phyloP scores from a whole-genome alignment of 352 stramenopile genomes.

The Globisporangium heterothallicum region DNA sequence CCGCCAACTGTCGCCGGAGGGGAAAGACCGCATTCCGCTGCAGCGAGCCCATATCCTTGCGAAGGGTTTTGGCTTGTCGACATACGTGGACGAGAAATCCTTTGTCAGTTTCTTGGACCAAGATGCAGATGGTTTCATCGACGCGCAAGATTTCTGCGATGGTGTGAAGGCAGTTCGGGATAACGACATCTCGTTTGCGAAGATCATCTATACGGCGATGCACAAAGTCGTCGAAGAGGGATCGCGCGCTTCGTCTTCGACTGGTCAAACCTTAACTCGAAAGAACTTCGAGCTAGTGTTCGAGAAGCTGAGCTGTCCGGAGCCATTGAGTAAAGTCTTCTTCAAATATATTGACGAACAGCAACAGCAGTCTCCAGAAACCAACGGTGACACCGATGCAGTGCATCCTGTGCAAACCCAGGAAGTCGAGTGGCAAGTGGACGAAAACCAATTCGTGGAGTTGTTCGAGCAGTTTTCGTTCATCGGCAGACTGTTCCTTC shows the following conservation, averaged over 20 bases:
- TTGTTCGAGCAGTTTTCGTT: slow-evolving; percentile 59
- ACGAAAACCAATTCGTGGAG: slow-evolving; percentile 33
- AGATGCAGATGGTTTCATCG: slow-evolving; percentile 68
- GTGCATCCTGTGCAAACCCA: not conserved
- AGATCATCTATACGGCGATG: slow-evolving; percentile 62
- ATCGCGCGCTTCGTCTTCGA: not conserved
- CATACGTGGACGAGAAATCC: slow-evolving; percentile 51
- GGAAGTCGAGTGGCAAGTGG: slow-evolving; percentile 28
- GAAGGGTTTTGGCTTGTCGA: slow-evolving; percentile 49
- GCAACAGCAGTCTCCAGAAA: slow-evolving; percentile 16
- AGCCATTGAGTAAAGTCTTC: slow-evolving; percentile 51
- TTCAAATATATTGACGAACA: slow-evolving; percentile 50
- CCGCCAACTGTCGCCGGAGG: slow-evolving; percentile 49
- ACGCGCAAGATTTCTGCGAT: slow-evolving; percentile 62
- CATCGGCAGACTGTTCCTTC: slow-evolving; percentile 58
- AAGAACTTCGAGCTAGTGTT: slow-evolving; percentile 46
- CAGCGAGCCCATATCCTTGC: slow-evolving; percentile 46
- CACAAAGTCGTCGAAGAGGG: slow-evolving; percentile 37
- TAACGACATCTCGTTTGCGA: slow-evolving; percentile 46
- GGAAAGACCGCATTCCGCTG: slow-evolving; percentile 38
- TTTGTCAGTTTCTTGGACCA: slow-evolving; percentile 66
- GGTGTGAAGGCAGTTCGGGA: slow-evolving; percentile 53
- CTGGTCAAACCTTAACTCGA: slow-evolving; percentile 9
- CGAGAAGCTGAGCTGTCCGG: slow-evolving; percentile 49
- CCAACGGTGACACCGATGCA: not conserved